Evolutionary conservation across 2,329 filamentous ascomycete species (phyloP).

Genomic region (Nigrospora oryzae): DNA sequence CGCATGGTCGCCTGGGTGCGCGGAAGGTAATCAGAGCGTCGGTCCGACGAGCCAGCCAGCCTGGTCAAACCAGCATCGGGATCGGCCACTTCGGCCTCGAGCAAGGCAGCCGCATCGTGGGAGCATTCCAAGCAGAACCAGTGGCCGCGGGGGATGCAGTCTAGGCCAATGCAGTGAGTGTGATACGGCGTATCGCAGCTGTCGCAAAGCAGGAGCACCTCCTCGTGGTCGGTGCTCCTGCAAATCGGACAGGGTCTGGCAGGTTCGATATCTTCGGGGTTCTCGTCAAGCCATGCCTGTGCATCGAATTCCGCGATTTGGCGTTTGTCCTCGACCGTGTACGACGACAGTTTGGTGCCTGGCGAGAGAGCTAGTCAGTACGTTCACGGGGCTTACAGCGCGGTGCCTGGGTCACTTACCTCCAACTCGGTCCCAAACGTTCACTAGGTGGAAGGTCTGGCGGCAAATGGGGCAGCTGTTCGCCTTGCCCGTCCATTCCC

Average conservation of each 20-base stretch:
- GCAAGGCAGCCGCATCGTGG: conserved; percentile 32
- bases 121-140: conserved; percentile 90
- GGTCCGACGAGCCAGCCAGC: conserved; percentile 14
- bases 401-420: conserved; percentile 47
- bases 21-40: conserved; percentile 30
- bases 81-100: conserved; percentile 28
- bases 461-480: conserved; percentile 98
- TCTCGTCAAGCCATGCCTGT: conserved; percentile 63
- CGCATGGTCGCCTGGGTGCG: conserved; percentile 52
- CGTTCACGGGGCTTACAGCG: conserved; percentile 3
- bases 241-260: conserved; percentile 77
- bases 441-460: conserved; percentile 80
- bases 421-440: conserved; percentile 71
- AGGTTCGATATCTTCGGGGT: conserved; percentile 62
- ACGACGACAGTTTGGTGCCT: conserved; percentile 50
- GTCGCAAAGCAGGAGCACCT: conserved; percentile 82
- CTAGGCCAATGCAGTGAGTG: conserved; percentile 81
- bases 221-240: conserved; percentile 70
- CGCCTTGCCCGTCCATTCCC: conserved; percentile 90
- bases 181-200: conserved; percentile 86
- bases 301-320: conserved; percentile 86
- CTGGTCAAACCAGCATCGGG: conserved; percentile 10
- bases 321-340: conserved; percentile 69
- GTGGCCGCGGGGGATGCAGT: conserved; percentile 63
- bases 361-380: conserved; percentile 3